These are phyloP conservation scores for Psilocybe cubensis DNA, from an alignment of 768 basidiomycete species.

Conservation along the genomic window DNA sequence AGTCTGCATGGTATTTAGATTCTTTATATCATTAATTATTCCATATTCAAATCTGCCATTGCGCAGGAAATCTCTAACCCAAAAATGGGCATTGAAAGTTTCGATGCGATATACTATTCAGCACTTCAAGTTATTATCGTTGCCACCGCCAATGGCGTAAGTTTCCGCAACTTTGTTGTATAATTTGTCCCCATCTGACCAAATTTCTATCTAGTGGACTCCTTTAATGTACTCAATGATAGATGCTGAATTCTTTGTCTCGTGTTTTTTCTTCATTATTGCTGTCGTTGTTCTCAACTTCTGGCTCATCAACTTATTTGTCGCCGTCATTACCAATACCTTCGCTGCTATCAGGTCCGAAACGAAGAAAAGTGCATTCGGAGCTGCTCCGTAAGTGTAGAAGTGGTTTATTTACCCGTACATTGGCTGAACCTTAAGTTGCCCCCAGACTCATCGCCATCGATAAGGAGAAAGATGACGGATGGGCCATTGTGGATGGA, in stretches of 20 bases:
- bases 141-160: constrained; percentile 76
- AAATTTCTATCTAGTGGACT: constrained; percentile 57
- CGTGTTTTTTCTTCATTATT: constrained; percentile 85
- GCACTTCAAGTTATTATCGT: constrained; percentile 85
- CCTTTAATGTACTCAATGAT: constrained; percentile 87
- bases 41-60: neutral
- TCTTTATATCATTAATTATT: neutral
- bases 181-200: neutral
- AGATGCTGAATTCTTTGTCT: constrained; percentile 88
- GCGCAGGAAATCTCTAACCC: constrained; percentile 71
- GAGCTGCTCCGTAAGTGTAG: constrained; percentile 68
- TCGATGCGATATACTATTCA: constrained; percentile 86
- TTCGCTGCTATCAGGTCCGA: constrained; percentile 87
- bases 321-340: constrained; percentile 94
- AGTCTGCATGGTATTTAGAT: constrained; percentile 64
- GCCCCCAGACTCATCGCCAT: constrained; percentile 37
- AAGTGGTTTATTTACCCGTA: neutral
- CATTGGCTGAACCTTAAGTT: neutral
- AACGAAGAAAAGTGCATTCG: constrained; percentile 92
- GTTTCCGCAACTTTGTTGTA: constrained; percentile 27
- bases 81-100: constrained; percentile 65
- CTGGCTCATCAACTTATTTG: constrained; percentile 91
- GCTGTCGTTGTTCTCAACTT: constrained; percentile 89
- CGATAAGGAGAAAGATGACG: constrained; percentile 65
- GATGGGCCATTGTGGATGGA: constrained; percentile 54